phyloP scores from a whole-genome alignment of 208 protist species.

The Wallacemonas sp. region DNA sequence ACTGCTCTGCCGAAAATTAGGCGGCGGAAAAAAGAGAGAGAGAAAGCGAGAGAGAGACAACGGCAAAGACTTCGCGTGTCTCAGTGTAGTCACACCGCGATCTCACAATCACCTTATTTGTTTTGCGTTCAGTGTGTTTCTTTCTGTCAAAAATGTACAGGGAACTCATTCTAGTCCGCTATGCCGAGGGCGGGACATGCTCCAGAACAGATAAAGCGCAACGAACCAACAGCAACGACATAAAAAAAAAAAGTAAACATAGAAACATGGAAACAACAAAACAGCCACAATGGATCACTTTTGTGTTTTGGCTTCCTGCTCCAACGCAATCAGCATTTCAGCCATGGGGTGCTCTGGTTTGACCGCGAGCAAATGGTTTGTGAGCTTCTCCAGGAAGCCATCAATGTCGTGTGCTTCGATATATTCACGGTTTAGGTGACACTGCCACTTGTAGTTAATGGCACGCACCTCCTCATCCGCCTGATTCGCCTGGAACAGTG shows the following conservation, averaged over 20 bases:
- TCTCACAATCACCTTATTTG: too few species aligned
- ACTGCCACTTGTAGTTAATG: conserved; percentile 69
- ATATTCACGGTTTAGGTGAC: conserved; percentile 54
- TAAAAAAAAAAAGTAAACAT: conserved; percentile 3
- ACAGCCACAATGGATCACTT: background rate
- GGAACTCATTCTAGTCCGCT: too few species aligned
- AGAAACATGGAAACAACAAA: background rate
- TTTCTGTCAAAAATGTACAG: too few species aligned
- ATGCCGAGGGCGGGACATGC: too few species aligned
- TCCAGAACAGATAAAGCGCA: too few species aligned
- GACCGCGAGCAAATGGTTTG: conserved; percentile 41
- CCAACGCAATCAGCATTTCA: conserved; percentile 45
- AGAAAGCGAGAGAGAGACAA: too few species aligned
- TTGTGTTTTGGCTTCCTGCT: conserved; percentile 27
- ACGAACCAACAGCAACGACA: background rate
- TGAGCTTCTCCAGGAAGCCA: conserved; percentile 51
- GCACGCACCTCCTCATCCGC: conserved; percentile 30
- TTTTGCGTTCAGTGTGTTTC: too few species aligned
- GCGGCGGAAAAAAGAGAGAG: too few species aligned
- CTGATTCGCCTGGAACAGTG: conserved; percentile 11
- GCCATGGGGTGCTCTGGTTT: conserved; percentile 56
- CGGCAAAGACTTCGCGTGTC: too few species aligned
- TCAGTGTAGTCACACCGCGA: too few species aligned
- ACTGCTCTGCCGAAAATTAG: too few species aligned
- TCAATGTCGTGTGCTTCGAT: conserved; percentile 43